Conservation (phyloP, 768 basidiomycete genomes). For the Podaxis sp. region DNA sequence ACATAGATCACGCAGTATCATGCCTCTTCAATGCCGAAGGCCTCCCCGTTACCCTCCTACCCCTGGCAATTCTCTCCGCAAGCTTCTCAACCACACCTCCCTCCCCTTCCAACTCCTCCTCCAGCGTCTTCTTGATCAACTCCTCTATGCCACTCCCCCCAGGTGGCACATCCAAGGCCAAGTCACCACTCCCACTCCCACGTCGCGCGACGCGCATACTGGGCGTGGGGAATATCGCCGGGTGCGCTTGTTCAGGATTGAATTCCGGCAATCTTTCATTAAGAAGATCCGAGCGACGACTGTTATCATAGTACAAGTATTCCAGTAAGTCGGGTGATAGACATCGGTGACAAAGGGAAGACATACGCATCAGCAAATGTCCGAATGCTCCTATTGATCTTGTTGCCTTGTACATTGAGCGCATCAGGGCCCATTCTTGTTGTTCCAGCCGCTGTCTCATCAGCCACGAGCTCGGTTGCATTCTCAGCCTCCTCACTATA, state of each 20-base stretch:
- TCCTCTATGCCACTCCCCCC: conserved; percentile 54
- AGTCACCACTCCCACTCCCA: conserved; percentile 39
- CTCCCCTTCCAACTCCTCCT: conserved; percentile 48
- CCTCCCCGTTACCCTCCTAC: conserved; percentile 37
- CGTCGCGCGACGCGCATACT: conserved; percentile 40
- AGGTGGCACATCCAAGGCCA: conserved; percentile 21
- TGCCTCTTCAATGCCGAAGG: conserved; percentile 58
- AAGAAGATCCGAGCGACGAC: conserved; percentile 65
- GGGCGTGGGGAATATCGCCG: conserved; percentile 53
- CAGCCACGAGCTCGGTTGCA: conserved; percentile 57
- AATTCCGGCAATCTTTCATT: conserved; percentile 74
- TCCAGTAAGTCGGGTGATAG: background rate
- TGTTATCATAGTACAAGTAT: conserved; percentile 20
- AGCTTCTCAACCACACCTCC: conserved; percentile 30
- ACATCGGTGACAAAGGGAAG: background rate
- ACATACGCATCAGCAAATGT: conserved; percentile 77
- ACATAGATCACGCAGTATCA: conserved; percentile 35
- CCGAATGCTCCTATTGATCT: conserved; percentile 57
- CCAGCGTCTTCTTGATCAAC: conserved; percentile 56
- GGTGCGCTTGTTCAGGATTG: conserved; percentile 25
- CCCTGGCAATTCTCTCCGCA: conserved; percentile 56
- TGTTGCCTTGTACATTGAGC: conserved; percentile 58
- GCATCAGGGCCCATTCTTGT: conserved; percentile 42
- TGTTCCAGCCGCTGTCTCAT: conserved; percentile 20
- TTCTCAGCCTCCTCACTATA: conserved; percentile 75